phyloP scores from a whole-genome alignment of 352 stramenopile species.

The Phytopythium vexans region DNA sequence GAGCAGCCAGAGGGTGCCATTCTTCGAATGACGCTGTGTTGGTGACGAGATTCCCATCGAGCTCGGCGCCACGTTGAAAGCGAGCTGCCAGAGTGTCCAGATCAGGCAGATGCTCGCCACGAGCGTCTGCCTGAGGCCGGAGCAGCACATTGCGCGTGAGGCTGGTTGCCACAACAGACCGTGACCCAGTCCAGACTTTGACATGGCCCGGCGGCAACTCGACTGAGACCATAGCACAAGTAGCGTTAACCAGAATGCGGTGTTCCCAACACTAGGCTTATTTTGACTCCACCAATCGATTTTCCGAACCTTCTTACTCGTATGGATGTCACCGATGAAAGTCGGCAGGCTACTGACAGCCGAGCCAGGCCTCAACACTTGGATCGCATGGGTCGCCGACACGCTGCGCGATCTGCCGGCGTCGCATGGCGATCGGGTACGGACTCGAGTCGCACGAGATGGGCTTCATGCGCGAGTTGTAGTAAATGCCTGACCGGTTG shows the following conservation, averaged over 20 bases:
- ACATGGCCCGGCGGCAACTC: too few species aligned
- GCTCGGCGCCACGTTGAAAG: constrained; percentile 18
- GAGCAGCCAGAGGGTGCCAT: constrained; percentile 26
- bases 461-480: constrained; percentile 23
- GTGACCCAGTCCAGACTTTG: too few species aligned
- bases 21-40: constrained; percentile 20
- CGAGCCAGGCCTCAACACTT: constrained; percentile 28
- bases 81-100: constrained; percentile 21
- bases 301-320: too few species aligned
- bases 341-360: constrained; percentile 22
- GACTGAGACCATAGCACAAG: too few species aligned
- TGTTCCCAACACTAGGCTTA: too few species aligned
- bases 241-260: too few species aligned
- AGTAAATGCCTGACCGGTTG: constrained; percentile 24
- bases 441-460: constrained; percentile 21
- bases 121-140: too few species aligned
- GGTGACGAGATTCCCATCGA: constrained; percentile 25
- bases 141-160: too few species aligned
- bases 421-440: constrained; percentile 21
- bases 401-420: constrained; percentile 14
- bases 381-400: constrained; percentile 22
- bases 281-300: too few species aligned
- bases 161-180: too few species aligned
- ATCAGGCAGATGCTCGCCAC: constrained; percentile 10
- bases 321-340: too few species aligned